Percentiles rank a stretch among this genome's conserved stretches.
phyloP scores from a whole-genome alignment of 2,329 filamentous ascomycete species.

The Chaetomiaceae sp. region DNA sequence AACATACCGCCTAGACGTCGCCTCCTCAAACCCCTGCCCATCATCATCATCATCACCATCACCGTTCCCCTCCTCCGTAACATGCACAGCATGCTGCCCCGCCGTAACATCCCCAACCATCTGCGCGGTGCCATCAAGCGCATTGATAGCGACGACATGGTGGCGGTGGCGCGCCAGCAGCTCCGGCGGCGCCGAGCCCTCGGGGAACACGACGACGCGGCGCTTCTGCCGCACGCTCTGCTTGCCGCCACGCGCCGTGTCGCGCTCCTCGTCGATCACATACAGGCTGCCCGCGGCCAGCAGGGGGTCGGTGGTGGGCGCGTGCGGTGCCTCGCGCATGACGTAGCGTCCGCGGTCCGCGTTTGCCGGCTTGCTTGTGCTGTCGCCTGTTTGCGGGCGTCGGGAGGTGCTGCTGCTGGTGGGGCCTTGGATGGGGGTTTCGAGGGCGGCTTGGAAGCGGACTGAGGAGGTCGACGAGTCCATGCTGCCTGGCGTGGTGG shows the following conservation, averaged over 20 bases:
- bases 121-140: constrained; percentile 21
- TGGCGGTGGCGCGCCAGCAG: constrained; percentile 22
- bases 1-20: constrained; percentile 16
- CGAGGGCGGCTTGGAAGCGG: constrained; percentile 24
- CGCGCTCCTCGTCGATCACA: constrained; percentile 22
- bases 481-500: constrained; percentile 13
- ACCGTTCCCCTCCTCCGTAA: constrained; percentile 24
- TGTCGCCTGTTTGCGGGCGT: constrained; percentile 4
- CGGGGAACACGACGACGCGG: constrained; percentile 26
- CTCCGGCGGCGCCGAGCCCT: constrained; percentile 22
- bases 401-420: not conserved
- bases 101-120: constrained; percentile 13
- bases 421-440: constrained; percentile 9
- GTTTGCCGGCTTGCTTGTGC: constrained; percentile 1
- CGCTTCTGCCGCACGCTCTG: constrained; percentile 16
- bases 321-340: constrained; percentile 26
- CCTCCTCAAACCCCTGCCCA: constrained; percentile 12
- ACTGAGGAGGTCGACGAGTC: constrained; percentile 20
- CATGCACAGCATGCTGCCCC: constrained; percentile 21
- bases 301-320: constrained; percentile 23
- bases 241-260: constrained; percentile 5
- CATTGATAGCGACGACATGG: constrained; percentile 25
- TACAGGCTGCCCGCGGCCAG: constrained; percentile 25
- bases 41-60: constrained; percentile 3
- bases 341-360: constrained; percentile 23